Conservation (phyloP, 2,329 filamentous ascomycete genomes). For the Exophiala sp. region DNA sequence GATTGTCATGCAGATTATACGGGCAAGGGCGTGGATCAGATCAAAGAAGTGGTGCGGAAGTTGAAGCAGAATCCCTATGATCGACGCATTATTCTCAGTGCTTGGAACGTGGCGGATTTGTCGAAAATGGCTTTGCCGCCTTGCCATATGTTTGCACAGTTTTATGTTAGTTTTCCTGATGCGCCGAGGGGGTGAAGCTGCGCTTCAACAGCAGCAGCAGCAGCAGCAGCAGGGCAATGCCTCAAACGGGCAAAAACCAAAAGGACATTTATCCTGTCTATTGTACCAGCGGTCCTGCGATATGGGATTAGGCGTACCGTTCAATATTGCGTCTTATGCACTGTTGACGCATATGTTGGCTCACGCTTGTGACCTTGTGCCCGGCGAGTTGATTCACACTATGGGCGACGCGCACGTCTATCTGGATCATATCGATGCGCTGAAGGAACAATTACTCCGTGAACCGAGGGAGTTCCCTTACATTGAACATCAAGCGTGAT, state of each 20-base stretch:
- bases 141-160: constrained; percentile 97
- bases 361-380: constrained; percentile 73
- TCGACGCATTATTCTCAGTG: constrained; percentile 78
- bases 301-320: constrained; percentile 94
- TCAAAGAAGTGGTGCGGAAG: constrained; percentile 84
- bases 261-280: constrained; percentile 75
- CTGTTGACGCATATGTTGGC: constrained; percentile 93
- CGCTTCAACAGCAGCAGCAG: constrained; percentile 13
- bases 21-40: constrained; percentile 85
- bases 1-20: constrained; percentile 75
- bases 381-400: constrained; percentile 83
- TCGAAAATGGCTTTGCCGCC: constrained; percentile 86
- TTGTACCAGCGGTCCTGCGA: constrained; percentile 93
- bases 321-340: constrained; percentile 95
- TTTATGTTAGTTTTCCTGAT: constrained; percentile 76
- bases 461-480: constrained; percentile 77
- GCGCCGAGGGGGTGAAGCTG: constrained; percentile 29
- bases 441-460: constrained; percentile 71
- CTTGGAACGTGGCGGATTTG: constrained; percentile 89
- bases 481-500: constrained; percentile 64
- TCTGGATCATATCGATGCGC: constrained; percentile 80
- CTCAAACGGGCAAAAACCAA: constrained; percentile 35
- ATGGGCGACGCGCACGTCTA: constrained; percentile 99
- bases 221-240: background rate
- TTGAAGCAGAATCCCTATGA: constrained; percentile 79